These are phyloP conservation scores for Phialocephala subalpina DNA, from an alignment of 2,329 filamentous ascomycete species.

Conservation along the genomic window DNA sequence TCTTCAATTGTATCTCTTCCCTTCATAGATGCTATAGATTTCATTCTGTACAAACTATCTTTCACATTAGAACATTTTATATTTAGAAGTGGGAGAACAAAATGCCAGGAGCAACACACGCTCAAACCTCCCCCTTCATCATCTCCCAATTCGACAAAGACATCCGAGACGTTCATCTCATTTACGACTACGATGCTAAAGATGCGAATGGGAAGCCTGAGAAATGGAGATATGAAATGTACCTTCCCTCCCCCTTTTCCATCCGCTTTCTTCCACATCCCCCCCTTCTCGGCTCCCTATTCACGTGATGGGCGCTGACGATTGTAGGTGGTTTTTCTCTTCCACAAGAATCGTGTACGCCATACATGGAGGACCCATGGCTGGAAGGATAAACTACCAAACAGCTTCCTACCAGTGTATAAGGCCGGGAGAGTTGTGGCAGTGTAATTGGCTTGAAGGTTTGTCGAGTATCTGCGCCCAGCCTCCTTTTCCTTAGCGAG, in stretches of 20 bases:
- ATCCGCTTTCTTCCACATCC: no score
- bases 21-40: background rate
- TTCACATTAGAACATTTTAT: no score
- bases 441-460: conserved; percentile 64
- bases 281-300: no score
- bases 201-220: conserved; percentile 57
- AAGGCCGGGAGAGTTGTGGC: conserved; percentile 64
- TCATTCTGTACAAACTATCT: background rate
- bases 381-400: conserved; percentile 61
- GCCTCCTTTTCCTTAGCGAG: background rate
- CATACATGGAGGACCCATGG: conserved; percentile 68
- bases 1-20: background rate
- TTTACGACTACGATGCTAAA: conserved; percentile 64
- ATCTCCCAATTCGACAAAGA: conserved; percentile 55
- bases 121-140: conserved; percentile 15
- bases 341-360: conserved; percentile 61
- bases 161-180: conserved; percentile 59
- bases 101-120: conserved; percentile 33
- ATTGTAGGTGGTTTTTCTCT: conserved; percentile 58
- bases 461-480: background rate
- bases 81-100: no score
- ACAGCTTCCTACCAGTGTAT: conserved; percentile 64
- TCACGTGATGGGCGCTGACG: conserved; percentile 3
- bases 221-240: conserved; percentile 69
- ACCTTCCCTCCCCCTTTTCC: background rate